Percentiles rank a stretch among this genome's conserved stretches.
Conservation (phyloP, 139 green algal species). For the Ulvella scutata region DNA sequence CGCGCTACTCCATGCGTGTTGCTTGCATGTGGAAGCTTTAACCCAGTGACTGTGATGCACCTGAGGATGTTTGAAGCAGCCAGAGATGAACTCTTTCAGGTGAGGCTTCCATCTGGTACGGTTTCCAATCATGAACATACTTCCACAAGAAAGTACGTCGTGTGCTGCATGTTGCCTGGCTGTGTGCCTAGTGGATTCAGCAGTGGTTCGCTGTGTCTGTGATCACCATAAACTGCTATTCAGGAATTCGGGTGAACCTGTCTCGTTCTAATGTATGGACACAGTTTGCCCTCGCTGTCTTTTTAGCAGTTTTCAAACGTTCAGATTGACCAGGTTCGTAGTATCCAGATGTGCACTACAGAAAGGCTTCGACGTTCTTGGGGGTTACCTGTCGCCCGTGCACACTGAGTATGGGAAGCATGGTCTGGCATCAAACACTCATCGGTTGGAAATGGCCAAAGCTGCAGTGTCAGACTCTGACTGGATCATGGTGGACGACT, state of each 20-base stretch:
- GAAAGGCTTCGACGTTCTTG: conserved; percentile 44
- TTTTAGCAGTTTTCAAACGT: neutral
- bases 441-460: conserved; percentile 27
- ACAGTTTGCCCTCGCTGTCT: neutral
- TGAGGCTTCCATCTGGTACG: no score
- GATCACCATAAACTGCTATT: no score
- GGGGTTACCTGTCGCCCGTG: conserved; percentile 67
- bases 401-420: conserved; percentile 61
- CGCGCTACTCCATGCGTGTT: conserved; percentile 40
- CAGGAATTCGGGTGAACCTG: no score
- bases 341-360: conserved; percentile 6
- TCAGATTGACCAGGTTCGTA: neutral
- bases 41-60: conserved; percentile 67
- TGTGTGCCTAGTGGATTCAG: neutral
- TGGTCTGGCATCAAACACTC: conserved; percentile 24
- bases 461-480: conserved; percentile 5
- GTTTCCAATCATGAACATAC: no score
- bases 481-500: conserved; percentile 55
- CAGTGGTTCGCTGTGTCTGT: neutral
- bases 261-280: neutral
- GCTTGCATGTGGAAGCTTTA: conserved; percentile 73
- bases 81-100: conserved; percentile 30
- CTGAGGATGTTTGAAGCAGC: conserved; percentile 75
- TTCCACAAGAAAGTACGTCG: no score
- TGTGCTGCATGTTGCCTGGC: neutral